These are phyloP conservation scores for Rhodotorula sphaerocarpa DNA, from an alignment of 768 basidiomycete species.

Conservation along the genomic window DNA sequence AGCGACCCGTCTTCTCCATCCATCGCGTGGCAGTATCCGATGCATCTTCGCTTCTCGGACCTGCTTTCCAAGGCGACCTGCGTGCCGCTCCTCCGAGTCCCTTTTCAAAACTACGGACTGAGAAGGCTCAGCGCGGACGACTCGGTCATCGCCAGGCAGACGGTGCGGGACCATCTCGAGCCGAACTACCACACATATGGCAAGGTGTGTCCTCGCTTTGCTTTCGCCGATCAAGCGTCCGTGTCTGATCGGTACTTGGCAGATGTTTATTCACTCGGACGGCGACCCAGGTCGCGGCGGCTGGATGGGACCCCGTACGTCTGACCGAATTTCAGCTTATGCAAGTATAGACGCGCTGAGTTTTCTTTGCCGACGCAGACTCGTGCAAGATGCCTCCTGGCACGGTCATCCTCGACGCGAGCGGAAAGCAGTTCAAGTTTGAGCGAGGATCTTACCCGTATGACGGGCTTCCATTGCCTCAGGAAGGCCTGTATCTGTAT, in stretches of 20 bases:
- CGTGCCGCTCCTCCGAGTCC: constrained; percentile 17
- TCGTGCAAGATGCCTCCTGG: constrained; percentile 20
- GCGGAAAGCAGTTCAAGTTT: background rate
- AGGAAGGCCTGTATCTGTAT: constrained; percentile 18
- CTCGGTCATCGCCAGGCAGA: constrained; percentile 17
- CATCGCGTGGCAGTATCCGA: constrained; percentile 7
- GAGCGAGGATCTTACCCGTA: constrained; percentile 13
- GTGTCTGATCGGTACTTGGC: no score
- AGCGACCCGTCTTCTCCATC: rapidly evolving
- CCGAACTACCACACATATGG: constrained; percentile 21
- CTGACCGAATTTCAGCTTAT: no score
- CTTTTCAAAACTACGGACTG: constrained; percentile 29
- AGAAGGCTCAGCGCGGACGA: background rate
- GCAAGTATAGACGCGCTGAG: no score
- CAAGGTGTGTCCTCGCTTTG: background rate
- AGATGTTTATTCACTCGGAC: constrained; percentile 28
- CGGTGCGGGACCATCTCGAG: constrained; percentile 1
- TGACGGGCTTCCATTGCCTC: constrained; percentile 13
- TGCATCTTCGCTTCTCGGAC: constrained; percentile 9
- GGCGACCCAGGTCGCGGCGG: background rate
- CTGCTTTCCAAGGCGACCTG: constrained; percentile 16
- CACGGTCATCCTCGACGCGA: constrained; percentile 9
- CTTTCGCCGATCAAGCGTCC: background rate
- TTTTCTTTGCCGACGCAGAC: no score
- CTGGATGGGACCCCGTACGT: constrained; percentile 30